Evolutionary conservation across 257 asterid species (phyloP).

Genomic region (Fraxinus pennsylvanica): DNA sequence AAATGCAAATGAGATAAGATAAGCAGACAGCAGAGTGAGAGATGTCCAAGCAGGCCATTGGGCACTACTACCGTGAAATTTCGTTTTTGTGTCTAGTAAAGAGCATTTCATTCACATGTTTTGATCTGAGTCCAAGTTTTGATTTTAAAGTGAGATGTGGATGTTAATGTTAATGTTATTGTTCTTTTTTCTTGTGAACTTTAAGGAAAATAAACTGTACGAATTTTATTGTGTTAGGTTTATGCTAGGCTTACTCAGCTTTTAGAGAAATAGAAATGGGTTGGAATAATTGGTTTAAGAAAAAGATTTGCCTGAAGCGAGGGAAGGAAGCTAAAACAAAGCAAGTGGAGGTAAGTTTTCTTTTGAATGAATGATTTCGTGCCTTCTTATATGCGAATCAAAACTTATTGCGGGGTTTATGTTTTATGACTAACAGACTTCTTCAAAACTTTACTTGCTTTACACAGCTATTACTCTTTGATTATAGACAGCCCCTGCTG

Average conservation of each 20-base stretch:
- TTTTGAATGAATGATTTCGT: background rate
- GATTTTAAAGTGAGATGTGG: background rate
- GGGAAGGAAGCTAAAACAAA: slow-evolving; percentile 37
- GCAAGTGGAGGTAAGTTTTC: slow-evolving; percentile 33
- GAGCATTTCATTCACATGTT: background rate
- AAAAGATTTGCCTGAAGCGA: slow-evolving; percentile 38
- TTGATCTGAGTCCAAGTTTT: background rate
- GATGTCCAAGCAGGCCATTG: background rate
- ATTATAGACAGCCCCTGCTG: background rate
- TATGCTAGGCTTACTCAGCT: slow-evolving; percentile 1
- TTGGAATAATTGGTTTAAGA: slow-evolving; percentile 55
- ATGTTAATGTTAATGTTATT: too few relatives aligned
- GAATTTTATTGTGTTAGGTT: background rate
- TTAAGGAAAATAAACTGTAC: too few relatives aligned
- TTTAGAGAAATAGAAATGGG: slow-evolving; percentile 39
- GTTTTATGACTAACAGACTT: background rate
- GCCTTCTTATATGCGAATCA: background rate
- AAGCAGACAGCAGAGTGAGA: background rate
- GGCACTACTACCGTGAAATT: background rate
- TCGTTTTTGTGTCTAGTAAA: too few relatives aligned
- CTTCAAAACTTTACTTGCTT: background rate
- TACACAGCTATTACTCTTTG: background rate
- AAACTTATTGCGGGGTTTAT: background rate
- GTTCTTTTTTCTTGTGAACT: too few relatives aligned
- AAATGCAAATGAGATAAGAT: too few relatives aligned